Conservation (phyloP, 2,329 filamentous ascomycete genomes). For the Cordyceps cicadae region DNA sequence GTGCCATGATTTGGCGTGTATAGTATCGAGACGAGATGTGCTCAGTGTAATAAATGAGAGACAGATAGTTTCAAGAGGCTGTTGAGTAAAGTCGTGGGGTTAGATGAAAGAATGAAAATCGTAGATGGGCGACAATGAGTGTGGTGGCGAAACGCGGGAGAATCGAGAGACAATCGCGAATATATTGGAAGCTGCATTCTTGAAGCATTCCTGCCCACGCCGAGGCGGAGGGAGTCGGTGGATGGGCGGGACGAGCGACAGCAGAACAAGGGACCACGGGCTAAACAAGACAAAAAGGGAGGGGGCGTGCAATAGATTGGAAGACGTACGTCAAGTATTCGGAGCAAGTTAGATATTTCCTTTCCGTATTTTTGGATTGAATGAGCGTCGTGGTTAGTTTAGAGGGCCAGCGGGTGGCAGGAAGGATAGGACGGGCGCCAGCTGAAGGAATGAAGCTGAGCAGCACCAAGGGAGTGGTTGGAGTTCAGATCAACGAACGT, state of each 20-base stretch:
- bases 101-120: neutral
- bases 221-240: neutral
- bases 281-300: neutral
- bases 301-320: neutral
- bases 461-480: conserved; percentile 20
- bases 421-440: conserved; percentile 34
- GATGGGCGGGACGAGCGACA: neutral
- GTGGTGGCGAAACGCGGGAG: neutral
- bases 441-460: conserved; percentile 25
- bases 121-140: neutral
- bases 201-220: neutral
- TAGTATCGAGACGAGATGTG: conserved; percentile 13
- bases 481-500: conserved; percentile 11
- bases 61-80: conserved; percentile 17
- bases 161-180: neutral
- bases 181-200: conserved; percentile 10
- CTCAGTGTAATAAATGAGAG: conserved; percentile 12
- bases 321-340: conserved; percentile 4
- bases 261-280: neutral
- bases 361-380: neutral
- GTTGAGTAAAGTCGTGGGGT: neutral
- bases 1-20: conserved; percentile 12
- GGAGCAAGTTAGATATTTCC: neutral
- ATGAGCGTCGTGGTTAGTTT: conserved; percentile 11
- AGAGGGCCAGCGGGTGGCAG: conserved; percentile 9